Evolutionary conservation across 148 eudicot genomes (phyloP), one percentile per base, ranked within the genome.

Genomic region (Chenopodium formosanum): DNA sequence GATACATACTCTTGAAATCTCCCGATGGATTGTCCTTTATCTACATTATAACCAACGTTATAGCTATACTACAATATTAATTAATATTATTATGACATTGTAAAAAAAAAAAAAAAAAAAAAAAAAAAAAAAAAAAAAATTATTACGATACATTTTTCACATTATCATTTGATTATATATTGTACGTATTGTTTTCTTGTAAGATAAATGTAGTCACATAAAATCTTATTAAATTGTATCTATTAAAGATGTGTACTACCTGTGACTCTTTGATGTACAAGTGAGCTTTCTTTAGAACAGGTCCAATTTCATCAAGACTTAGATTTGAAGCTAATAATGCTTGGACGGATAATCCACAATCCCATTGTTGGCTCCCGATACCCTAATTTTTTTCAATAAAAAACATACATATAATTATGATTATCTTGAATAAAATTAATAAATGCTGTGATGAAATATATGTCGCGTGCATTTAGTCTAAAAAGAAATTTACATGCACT

Each of bases 341-440:
- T 83, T 90, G 93, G 27, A 90, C 70, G 0, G 90, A 86, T 19
- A 89, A 86, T 2, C 71, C 70, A 46, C 89, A 78, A 73, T 89
- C 91, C 93, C 91, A 90, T 32, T 34, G 23, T 78, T 90, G 93
- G 65, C 91, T 89, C 20, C 91, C 93, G 78, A 73, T 44, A 19
- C 64, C 34, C 83, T 81, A 40, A 4, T 23, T 50, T 50, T 8
- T 50, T 50, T 13, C 44, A 40, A 40, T 40, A 40, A 40, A 40
- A 37, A 37, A 34, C 0, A 34, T 34, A 34, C 3, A 34, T 5
- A 40, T 40, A 2, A 1, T 40, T 40, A 40, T 40, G 44, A 40
- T 40, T 9, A 11, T 50, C 53, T 50, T 50, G 53, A 50, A 50
- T n/a, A 65, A 70, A 32, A 14, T 70, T 37, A 40, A 40, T 40